phyloP scores from a whole-genome alignment of 306 rosid species.

The Herpetospermum pedunculosum region DNA sequence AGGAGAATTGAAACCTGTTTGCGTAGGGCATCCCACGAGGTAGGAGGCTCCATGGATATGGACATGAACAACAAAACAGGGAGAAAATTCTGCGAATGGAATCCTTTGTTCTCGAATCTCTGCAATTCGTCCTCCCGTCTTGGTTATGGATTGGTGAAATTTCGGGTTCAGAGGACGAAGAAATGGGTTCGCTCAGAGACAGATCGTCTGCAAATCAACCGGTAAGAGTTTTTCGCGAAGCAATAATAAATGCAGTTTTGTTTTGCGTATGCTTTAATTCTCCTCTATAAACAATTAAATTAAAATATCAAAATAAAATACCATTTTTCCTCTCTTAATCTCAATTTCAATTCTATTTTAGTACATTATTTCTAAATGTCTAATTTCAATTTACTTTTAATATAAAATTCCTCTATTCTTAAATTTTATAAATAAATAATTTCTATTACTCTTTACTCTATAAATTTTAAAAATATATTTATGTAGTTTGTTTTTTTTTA shows the following conservation, averaged over 20 bases:
- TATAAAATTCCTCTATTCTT: too few species aligned
- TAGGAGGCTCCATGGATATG: constrained; percentile 53
- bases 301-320: too few species aligned
- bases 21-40: constrained; percentile 96
- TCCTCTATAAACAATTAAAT: too few species aligned
- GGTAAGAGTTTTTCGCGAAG: constrained; percentile 10
- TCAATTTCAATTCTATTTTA: too few species aligned
- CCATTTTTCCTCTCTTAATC: too few species aligned
- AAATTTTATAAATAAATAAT: too few species aligned
- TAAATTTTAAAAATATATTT: too few species aligned
- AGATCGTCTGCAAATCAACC: constrained; percentile 28
- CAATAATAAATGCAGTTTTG: constrained; percentile 1
- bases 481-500: too few species aligned
- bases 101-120: neutral
- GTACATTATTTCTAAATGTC: too few species aligned
- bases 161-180: constrained; percentile 2
- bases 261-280: constrained; percentile 16
- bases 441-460: too few species aligned
- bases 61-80: neutral
- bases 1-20: constrained; percentile 46
- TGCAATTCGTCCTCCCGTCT: neutral
- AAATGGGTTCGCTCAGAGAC: constrained; percentile 39
- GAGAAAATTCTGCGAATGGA: constrained; percentile 4
- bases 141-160: neutral
- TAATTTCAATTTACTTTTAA: too few species aligned